Evolutionary conservation across 1,139 yeast species (phyloP).

Genomic region (Hyphopichia burtonii): DNA sequence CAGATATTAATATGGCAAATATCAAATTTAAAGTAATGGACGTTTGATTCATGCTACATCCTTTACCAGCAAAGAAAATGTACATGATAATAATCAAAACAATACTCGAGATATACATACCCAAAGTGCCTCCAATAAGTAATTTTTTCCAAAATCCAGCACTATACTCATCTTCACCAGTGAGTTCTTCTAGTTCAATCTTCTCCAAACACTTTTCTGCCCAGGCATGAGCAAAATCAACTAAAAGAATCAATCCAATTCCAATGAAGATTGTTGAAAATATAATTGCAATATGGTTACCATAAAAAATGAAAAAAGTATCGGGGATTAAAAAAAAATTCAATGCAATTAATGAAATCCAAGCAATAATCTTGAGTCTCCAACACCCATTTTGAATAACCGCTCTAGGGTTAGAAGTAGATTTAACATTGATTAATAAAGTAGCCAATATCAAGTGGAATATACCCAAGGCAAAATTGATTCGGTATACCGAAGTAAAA

Average conservation of each 20-base stretch:
- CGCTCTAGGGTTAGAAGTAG: conserved; percentile 78
- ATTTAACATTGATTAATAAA: conserved; percentile 68
- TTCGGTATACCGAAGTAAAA: conserved; percentile 87
- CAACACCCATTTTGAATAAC: conserved; percentile 89
- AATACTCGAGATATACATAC: conserved; percentile 76
- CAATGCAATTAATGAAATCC: conserved; percentile 56
- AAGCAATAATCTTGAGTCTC: conserved; percentile 69
- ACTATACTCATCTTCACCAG: conserved; percentile 47
- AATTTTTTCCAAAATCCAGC: conserved; percentile 74
- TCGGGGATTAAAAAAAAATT: conserved; percentile 81
- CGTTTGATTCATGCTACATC: conserved; percentile 88
- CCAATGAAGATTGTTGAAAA: conserved; percentile 84
- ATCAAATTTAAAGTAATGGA: conserved; percentile 79
- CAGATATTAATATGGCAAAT: conserved; percentile 62
- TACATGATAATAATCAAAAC: conserved; percentile 78
- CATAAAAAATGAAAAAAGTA: conserved; percentile 82
- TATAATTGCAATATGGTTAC: conserved; percentile 82
- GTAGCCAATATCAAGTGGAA: conserved; percentile 73
- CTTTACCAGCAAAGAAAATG: conserved; percentile 76
- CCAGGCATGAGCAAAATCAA: conserved; percentile 98
- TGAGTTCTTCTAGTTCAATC: conserved; percentile 82
- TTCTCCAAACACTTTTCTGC: conserved; percentile 93
- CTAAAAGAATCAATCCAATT: conserved; percentile 84
- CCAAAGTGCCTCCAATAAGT: conserved; percentile 79
- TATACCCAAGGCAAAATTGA: conserved; percentile 83